Percentiles rank a stretch among this genome's conserved stretches.
These are phyloP conservation scores for Phaeosphaeria sp. DNA, from an alignment of 2,329 filamentous ascomycete genomes.

Conservation along the genomic window DNA sequence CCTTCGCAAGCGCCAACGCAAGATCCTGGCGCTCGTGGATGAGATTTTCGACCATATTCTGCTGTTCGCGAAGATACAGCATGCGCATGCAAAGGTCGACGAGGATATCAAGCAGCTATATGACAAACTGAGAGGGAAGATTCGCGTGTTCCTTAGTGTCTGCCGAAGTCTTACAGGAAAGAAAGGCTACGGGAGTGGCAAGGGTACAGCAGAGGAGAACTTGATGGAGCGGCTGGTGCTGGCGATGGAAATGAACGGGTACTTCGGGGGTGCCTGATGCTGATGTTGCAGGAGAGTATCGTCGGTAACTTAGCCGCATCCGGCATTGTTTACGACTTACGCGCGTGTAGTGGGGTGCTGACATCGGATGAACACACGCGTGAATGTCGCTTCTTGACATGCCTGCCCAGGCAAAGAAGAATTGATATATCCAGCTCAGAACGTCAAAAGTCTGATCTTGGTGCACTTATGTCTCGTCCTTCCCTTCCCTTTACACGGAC, in stretches of 20 bases:
- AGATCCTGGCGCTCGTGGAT: slow-evolving; percentile 75
- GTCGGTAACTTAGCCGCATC: background rate
- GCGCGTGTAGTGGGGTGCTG: background rate
- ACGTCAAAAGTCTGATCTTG: background rate
- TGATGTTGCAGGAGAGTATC: background rate
- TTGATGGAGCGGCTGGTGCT: slow-evolving; percentile 72
- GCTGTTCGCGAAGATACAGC: slow-evolving; percentile 60
- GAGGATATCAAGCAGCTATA: slow-evolving; percentile 62
- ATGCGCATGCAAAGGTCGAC: slow-evolving; percentile 17
- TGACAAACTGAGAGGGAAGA: slow-evolving; percentile 71
- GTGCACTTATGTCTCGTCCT: background rate
- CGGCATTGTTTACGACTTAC: slow-evolving; percentile 1
- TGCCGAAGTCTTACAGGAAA: slow-evolving; percentile 72
- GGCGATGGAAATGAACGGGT: slow-evolving; percentile 74
- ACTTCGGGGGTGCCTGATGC: slow-evolving; percentile 57
- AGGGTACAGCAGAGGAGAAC: slow-evolving; percentile 57
- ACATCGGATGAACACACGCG: background rate
- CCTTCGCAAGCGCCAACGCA: slow-evolving; percentile 75
- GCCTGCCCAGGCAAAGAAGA: background rate
- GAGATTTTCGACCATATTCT: slow-evolving; percentile 78
- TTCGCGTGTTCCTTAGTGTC: slow-evolving; percentile 76
- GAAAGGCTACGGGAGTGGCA: slow-evolving; percentile 52
- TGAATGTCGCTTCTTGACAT: background rate
- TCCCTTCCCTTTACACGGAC: slow-evolving; percentile 4
- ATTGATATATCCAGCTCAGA: background rate